A percentile compares a stretch with the other conserved stretches of the same genome.
These are phyloP conservation scores for Parachlorella kessleri DNA, from an alignment of 139 green algal species.

Conservation along the genomic window DNA sequence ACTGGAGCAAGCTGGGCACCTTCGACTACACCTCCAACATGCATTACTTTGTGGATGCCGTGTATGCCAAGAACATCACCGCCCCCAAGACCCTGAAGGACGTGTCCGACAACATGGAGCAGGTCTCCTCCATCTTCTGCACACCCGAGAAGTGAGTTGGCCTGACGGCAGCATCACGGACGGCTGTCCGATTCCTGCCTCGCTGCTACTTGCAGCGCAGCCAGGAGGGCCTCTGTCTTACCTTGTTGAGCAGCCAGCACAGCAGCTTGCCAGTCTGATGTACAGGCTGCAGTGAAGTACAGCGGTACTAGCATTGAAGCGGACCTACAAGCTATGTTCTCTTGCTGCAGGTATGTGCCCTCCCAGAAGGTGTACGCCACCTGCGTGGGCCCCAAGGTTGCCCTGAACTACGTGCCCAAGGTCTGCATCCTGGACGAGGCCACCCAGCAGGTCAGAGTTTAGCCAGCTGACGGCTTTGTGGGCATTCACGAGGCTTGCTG, in stretches of 20 bases:
- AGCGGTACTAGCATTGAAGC: too few species aligned
- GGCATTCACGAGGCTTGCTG: too few species aligned
- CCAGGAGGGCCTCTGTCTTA: too few species aligned
- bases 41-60: neutral
- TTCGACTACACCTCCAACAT: neutral
- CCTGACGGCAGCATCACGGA: too few species aligned
- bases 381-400: conserved; percentile 17
- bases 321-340: too few species aligned
- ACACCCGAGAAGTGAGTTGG: neutral
- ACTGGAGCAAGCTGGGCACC: neutral
- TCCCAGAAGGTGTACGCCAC: neutral
- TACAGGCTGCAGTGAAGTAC: too few species aligned
- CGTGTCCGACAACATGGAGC: neutral
- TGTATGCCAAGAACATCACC: neutral
- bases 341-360: neutral
- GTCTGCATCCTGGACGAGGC: conserved; percentile 12
- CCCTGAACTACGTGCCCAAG: conserved; percentile 5
- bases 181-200: too few species aligned
- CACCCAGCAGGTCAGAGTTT: too few species aligned
- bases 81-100: neutral
- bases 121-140: neutral
- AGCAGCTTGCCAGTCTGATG: too few species aligned
- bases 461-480: too few species aligned
- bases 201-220: too few species aligned
- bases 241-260: too few species aligned